Base-by-base conservation (phyloP, 352 stramenopile genomes). In the Elongisporangium senticosum region DNA sequence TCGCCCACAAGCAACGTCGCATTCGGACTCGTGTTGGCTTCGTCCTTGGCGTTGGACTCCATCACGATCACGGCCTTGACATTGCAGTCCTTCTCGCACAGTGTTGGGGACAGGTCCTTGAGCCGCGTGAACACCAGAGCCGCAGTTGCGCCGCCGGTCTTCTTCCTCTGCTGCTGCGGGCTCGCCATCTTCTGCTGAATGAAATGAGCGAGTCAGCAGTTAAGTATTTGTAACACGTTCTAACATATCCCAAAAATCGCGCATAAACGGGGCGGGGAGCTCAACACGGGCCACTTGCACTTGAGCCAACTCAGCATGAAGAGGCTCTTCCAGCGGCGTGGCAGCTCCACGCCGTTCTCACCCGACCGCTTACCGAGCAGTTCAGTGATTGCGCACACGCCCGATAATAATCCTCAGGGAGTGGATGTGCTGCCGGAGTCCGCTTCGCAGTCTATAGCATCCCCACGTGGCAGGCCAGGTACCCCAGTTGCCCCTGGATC, bases 31-130 rank as follows among this genome's bases (percentile, higher is more conserved):
- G 68, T 56, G 54, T 88, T 86, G 23, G 66, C 64, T 48, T 95
- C 84, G 58, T 93, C 84, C 69, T 92, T 93, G 58, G 76, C 74
- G 63, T 91, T 91, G 49, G 66, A 83, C 61, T 95, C 86, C 69
- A 95, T 77, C 56, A 90, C 83, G 39, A 95, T 82, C 11, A 67
- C 83, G 4, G 33, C 33, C 69, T 95, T 93, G 40, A 89, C 64
- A 53, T 77, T 86, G 54, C 72, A 68, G 49, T 93, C 84, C 59
- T 89, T 89, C 20, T 77, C 72, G 17, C 55, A 62, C 54, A 90
- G 67, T 20, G 69, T 56, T 8, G 84, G 84, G 21, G 67, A 73
- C 47, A 93, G 59, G n/a, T 93, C 84, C 73, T 90, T 91, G 19
- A 93, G 58, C 52, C 83, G 83, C 49, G 74, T 65, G 47, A 87